phyloP scores from a whole-genome alignment of 2,329 filamentous ascomycete species.

The Bertia moriformis region DNA sequence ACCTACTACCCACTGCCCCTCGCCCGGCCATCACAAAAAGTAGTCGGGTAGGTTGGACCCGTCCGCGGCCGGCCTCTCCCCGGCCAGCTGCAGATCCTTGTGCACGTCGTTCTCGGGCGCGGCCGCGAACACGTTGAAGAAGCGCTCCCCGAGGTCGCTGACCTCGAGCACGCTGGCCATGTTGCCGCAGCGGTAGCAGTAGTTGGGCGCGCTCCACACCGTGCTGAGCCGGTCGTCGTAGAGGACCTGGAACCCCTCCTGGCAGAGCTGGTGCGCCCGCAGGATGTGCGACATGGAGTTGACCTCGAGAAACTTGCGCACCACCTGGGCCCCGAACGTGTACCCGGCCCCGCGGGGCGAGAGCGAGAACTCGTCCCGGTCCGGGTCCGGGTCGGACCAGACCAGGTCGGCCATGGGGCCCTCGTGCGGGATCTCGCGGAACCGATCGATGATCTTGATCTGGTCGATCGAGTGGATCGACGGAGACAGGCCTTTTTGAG shows the following conservation, averaged over 20 bases:
- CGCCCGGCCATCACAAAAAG: slow-evolving; percentile 37
- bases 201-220: slow-evolving; percentile 95
- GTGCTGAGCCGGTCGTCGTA: slow-evolving; percentile 91
- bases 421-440: slow-evolving; percentile 95
- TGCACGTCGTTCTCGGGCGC: slow-evolving; percentile 89
- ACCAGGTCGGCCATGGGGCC: slow-evolving; percentile 98
- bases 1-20: too few relatives aligned
- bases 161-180: slow-evolving; percentile 95
- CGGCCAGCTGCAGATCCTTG: slow-evolving; percentile 69
- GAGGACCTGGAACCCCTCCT: slow-evolving; percentile 95
- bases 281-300: slow-evolving; percentile 97
- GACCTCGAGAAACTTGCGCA: slow-evolving; percentile 93
- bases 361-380: slow-evolving; percentile 93
- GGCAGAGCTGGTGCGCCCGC: slow-evolving; percentile 89
- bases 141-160: slow-evolving; percentile 78
- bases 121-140: slow-evolving; percentile 95
- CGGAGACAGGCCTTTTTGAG: slow-evolving; percentile 63
- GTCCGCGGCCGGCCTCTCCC: slow-evolving; percentile 45
- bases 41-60: slow-evolving; percentile 53
- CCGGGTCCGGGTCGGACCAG: slow-evolving; percentile 96
- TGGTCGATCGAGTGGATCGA: slow-evolving; percentile 97
- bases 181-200: slow-evolving; percentile 91
- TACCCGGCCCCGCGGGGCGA: slow-evolving; percentile 89
- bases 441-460: slow-evolving; percentile 98
- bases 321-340: slow-evolving; percentile 92